phyloP scores from a whole-genome alignment of 371 early-diverging fungal species.

The Choanephora cucurbitarum region DNA sequence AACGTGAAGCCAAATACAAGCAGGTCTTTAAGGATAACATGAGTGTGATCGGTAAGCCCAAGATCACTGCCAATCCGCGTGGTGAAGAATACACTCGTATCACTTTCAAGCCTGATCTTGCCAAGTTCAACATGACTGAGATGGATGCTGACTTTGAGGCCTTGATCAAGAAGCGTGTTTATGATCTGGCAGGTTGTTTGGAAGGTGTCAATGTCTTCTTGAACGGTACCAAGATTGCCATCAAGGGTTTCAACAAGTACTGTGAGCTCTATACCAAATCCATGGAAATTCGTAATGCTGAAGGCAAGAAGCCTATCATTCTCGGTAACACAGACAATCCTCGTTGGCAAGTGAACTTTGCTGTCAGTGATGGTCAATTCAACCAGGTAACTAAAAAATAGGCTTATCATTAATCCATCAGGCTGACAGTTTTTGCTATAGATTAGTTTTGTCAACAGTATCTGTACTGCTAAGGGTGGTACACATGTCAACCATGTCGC shows the following conservation, averaged over 20 bases:
- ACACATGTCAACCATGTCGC: slow-evolving; percentile 93
- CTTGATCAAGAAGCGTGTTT: slow-evolving; percentile 94
- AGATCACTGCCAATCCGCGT: slow-evolving; percentile 62
- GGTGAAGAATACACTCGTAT: slow-evolving; percentile 88
- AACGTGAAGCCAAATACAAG: slow-evolving; percentile 74
- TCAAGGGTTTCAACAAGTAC: slow-evolving; percentile 94
- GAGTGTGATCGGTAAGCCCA: slow-evolving; percentile 74
- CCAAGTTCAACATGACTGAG: slow-evolving; percentile 87
- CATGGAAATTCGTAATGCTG: slow-evolving; percentile 41
- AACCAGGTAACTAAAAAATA: no score
- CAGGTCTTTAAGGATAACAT: slow-evolving; percentile 93
- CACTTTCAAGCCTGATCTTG: slow-evolving; percentile 97
- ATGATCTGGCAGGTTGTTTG: slow-evolving; percentile 96
- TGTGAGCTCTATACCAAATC: slow-evolving; percentile 78
- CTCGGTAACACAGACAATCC: slow-evolving; percentile 51
- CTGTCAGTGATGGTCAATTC: slow-evolving; percentile 95
- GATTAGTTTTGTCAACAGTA: slow-evolving; percentile 98
- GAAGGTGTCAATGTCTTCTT: slow-evolving; percentile 90
- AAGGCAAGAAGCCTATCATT: slow-evolving; percentile 41
- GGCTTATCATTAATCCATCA: no score
- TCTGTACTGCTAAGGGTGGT: slow-evolving; percentile 98
- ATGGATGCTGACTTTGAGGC: slow-evolving; percentile 92
- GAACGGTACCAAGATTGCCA: slow-evolving; percentile 84
- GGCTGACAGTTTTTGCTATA: slow-evolving; percentile 14
- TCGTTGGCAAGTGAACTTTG: slow-evolving; percentile 98